Base-by-base conservation (phyloP, 805 yeast genomes). In the Metschnikowia dekortorum region DNA sequence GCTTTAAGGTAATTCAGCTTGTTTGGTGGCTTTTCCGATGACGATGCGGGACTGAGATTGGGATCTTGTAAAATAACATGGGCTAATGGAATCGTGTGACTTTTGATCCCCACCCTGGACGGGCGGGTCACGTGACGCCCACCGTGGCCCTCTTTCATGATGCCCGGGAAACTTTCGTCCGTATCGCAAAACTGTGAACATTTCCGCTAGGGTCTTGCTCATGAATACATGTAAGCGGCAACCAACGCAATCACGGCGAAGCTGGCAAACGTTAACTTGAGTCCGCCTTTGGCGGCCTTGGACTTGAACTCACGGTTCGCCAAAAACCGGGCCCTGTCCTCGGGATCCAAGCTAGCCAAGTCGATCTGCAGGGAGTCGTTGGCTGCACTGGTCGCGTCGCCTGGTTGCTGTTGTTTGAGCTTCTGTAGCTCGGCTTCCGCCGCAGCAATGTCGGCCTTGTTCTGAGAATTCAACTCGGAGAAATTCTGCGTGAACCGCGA, bases 401-500 rank as follows among this genome's bases (percentile, higher is more conserved):
- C 22, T 22, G 22, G 51, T 14, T 44, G 42, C 18, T 34, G 14
- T 49, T 39, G 44, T 16, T 31, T 14, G 48, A 29, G 44, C 38
- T 40, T 53, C 51, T 55, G 50, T 47, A 51, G 56, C 49, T 53
- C 59, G 38, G 53, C 49, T 40, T 61, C 61, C 13, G 54, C 53
- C 34, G 50, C 55, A 44, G 49, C 56, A 37, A 73, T 60, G 33
- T 71, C 75, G 30, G 44, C 48, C 48, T 61, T 61, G 60, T 80
- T 81, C 53, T 70, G 65, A 16, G 67, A 74, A 11, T 76, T 78
- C 43, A 82, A 63, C n/a, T 88, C 95, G 0, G 90, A 87, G 64
- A 91, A 92, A 29, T 84, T 80, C 52, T 69, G 65, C 28, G 57
- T 62, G 62, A 92, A 92, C 48, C 81, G 69, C 2, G 71, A 67